These are phyloP conservation scores for Agrocybe chaxingu DNA, from an alignment of 768 basidiomycete genomes.

Conservation along the genomic window DNA sequence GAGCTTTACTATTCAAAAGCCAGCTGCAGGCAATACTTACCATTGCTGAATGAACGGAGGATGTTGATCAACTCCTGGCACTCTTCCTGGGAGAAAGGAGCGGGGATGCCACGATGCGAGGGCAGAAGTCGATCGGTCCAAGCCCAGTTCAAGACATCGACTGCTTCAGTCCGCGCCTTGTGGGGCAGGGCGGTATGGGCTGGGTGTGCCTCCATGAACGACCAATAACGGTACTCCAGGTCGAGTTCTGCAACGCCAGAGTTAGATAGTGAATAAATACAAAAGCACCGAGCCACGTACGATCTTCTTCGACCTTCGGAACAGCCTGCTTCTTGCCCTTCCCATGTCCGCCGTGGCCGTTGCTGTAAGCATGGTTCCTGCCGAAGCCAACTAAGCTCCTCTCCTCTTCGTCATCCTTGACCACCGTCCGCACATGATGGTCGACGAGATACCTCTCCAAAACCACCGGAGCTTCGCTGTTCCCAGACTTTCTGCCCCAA, in stretches of 20 bases:
- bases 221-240: slow-evolving; percentile 79
- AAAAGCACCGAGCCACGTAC: slow-evolving; percentile 26
- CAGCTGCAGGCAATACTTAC: slow-evolving; percentile 4
- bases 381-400: slow-evolving; percentile 17
- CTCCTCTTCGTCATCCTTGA: slow-evolving; percentile 13
- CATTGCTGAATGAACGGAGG: slow-evolving; percentile 32
- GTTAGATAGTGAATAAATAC: neutral
- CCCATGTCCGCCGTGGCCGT: slow-evolving; percentile 12
- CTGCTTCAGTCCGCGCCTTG: slow-evolving; percentile 61
- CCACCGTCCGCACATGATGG: slow-evolving; percentile 53
- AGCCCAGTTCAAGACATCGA: slow-evolving; percentile 77
- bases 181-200: slow-evolving; percentile 60
- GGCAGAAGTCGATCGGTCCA: slow-evolving; percentile 77
- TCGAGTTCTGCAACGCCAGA: slow-evolving; percentile 51
- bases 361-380: slow-evolving; percentile 26
- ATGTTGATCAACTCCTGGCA: slow-evolving; percentile 71
- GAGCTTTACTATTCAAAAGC: neutral
- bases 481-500: slow-evolving; percentile 18
- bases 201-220: slow-evolving; percentile 76
- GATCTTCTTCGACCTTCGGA: slow-evolving; percentile 35
- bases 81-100: slow-evolving; percentile 75
- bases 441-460: slow-evolving; percentile 58
- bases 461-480: slow-evolving; percentile 29
- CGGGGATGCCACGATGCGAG: slow-evolving; percentile 47
- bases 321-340: slow-evolving; percentile 21